Evolutionary conservation across 768 basidiomycete genomes (phyloP).

Genomic region (Suillus luteus): DNA sequence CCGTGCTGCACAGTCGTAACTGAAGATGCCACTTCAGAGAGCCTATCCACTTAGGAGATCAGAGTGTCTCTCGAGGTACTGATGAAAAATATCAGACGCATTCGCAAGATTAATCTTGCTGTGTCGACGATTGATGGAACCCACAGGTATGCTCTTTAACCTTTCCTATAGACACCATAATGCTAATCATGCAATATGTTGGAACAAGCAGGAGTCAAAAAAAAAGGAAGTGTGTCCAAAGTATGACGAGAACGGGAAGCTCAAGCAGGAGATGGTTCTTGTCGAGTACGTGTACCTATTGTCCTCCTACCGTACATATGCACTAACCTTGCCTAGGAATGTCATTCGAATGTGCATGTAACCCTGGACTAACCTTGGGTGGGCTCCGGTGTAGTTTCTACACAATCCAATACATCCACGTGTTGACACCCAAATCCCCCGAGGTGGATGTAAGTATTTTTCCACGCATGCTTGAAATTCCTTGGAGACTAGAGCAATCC

Average conservation of each 20-base stretch:
- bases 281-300: slow-evolving; percentile 73
- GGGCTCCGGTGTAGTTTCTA: slow-evolving; percentile 95
- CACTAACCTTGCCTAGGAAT: background rate
- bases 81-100: slow-evolving; percentile 97
- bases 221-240: slow-evolving; percentile 66
- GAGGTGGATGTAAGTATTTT: slow-evolving; percentile 93
- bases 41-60: slow-evolving; percentile 80
- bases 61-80: slow-evolving; percentile 87
- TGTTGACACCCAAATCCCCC: slow-evolving; percentile 94
- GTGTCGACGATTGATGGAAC: slow-evolving; percentile 92
- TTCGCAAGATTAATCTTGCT: slow-evolving; percentile 86
- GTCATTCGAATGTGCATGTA: background rate
- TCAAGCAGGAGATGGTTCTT: slow-evolving; percentile 96
- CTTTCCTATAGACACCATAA: slow-evolving; percentile 42
- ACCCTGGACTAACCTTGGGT: slow-evolving; percentile 1
- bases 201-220: slow-evolving; percentile 84
- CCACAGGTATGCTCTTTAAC: slow-evolving; percentile 63
- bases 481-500: slow-evolving; percentile 58
- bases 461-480: slow-evolving; percentile 92
- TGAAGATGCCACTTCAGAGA: slow-evolving; percentile 65
- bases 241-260: slow-evolving; percentile 93
- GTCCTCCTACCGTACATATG: slow-evolving; percentile 16
- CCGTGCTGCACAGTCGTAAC: slow-evolving; percentile 80
- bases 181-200: slow-evolving; percentile 96
- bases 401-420: slow-evolving; percentile 95